These are phyloP conservation scores for Plasmodium falciparum DNA, from an alignment of 169 alveolate species.

Conservation along the genomic window DNA sequence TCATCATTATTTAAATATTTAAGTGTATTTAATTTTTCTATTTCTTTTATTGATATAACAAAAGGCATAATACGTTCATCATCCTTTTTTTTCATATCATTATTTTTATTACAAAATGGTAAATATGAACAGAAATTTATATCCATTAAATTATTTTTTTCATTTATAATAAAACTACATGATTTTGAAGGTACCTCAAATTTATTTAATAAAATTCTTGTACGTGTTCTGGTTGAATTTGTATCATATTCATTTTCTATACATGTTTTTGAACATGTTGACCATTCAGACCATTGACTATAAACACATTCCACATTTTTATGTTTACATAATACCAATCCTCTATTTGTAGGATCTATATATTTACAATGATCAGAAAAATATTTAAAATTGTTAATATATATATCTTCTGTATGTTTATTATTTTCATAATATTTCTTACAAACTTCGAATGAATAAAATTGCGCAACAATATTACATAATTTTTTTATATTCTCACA, in stretches of 20 bases:
- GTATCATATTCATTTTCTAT: constrained; percentile 71
- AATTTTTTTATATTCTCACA: neutral
- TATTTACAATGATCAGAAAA: constrained; percentile 27
- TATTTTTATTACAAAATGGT: constrained; percentile 13
- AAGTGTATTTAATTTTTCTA: constrained; percentile 44
- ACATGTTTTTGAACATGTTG: constrained; percentile 77
- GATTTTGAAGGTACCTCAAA: constrained; percentile 7
- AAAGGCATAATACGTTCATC: constrained; percentile 10
- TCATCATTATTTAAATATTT: constrained; percentile 35
- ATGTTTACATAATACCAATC: constrained; percentile 81
- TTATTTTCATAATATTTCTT: constrained; percentile 26
- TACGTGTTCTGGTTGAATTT: constrained; percentile 23
- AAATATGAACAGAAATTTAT: constrained; percentile 8
- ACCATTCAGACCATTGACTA: constrained; percentile 84
- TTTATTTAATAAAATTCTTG: constrained; percentile 6
- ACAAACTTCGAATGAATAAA: constrained; percentile 42
- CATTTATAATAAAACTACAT: constrained; percentile 24
- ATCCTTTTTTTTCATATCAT: neutral
- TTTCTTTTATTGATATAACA: constrained; percentile 39
- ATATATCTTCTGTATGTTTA: neutral
- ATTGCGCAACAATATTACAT: constrained; percentile 8
- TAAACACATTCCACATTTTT: constrained; percentile 44
- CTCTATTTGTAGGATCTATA: constrained; percentile 67
- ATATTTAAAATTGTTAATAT: neutral
- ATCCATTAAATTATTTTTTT: constrained; percentile 10